Evolutionary conservation across 805 yeast genomes (phyloP), one percentile per base, ranked within the genome.

Genomic region (Pichia manshurica): DNA sequence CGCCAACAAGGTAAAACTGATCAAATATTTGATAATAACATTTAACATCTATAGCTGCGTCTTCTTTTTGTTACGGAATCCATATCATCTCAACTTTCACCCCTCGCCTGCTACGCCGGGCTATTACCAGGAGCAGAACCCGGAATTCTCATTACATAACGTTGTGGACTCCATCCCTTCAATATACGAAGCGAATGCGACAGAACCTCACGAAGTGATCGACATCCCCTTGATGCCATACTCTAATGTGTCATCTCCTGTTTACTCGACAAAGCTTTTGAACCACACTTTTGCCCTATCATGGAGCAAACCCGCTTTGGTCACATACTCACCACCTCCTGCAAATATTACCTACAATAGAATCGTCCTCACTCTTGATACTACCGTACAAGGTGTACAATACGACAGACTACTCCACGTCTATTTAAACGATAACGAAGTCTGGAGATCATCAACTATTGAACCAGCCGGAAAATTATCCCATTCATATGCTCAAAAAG

Each of bases 381-480:
- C 81, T 9, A 60, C 73, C 13, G 79, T 77, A 6, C 67, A 64
- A 35, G 86, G 86, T 7, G 73, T 77, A 13, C 88, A 82, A 59
- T 81, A 77, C 54, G 87, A 82, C 57, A 66, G 88, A 50, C 65
- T 82, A 53, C 81, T 81, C 16, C 83, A 82, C 60, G 68, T 86
- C 40, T 82, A 74, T 55, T 63, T 84, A 29, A 72, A 73, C 48
- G 86, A 81, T 29, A 69, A 74, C 15, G 85, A 85, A 53, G 67
- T 87, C 35, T 87, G 96, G 95, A 76, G 96, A 64, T 81, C 87
- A 1, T 82, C 91, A 2, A 88, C 96, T 2, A 80, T 85, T 15
- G 96, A 87, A 64, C 96, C 96, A 1, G 75, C 75, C 48, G 64
- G 82, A 56, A 60, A 58, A 13, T 55, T 66, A 2, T 74, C 75